Conservation (phyloP, 805 yeast genomes). For the Kuraishia hungarica region DNA sequence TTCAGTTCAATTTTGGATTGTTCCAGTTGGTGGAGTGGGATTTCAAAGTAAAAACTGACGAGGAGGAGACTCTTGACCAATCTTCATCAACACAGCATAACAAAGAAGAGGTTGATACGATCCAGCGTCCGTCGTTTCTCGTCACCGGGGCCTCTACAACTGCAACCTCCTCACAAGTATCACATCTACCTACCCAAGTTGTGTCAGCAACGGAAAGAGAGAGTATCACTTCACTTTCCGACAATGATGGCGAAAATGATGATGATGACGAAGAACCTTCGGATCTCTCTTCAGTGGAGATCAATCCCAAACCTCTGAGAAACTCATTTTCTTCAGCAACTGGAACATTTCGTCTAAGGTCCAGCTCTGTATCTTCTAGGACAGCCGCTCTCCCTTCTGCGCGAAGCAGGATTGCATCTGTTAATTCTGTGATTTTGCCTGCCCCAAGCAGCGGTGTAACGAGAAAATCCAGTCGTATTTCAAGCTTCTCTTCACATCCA, state of each 20-base stretch:
- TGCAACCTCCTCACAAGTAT: background rate
- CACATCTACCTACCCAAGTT: background rate
- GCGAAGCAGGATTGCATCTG: background rate
- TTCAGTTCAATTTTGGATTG: slow-evolving; percentile 45
- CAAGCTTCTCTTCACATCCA: background rate
- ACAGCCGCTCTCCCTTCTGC: background rate
- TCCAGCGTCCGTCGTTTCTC: background rate
- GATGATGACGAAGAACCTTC: background rate
- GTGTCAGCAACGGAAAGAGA: background rate
- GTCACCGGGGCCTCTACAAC: background rate
- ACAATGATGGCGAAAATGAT: background rate
- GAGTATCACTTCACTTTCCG: background rate
- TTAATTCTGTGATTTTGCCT: background rate
- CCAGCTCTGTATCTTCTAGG: background rate
- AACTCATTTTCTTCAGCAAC: background rate
- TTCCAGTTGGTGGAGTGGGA: slow-evolving; percentile 43
- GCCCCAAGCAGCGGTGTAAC: background rate
- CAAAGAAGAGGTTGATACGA: background rate
- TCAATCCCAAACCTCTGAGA: background rate
- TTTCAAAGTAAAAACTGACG: slow-evolving; percentile 25
- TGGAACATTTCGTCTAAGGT: background rate
- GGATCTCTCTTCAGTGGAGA: background rate
- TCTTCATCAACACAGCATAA: background rate
- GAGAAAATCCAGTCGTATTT: background rate
- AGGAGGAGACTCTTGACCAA: slow-evolving; percentile 1